Evolutionary conservation across 257 asterid genomes (phyloP).

Genomic region (Galeopsis tetrahit): DNA sequence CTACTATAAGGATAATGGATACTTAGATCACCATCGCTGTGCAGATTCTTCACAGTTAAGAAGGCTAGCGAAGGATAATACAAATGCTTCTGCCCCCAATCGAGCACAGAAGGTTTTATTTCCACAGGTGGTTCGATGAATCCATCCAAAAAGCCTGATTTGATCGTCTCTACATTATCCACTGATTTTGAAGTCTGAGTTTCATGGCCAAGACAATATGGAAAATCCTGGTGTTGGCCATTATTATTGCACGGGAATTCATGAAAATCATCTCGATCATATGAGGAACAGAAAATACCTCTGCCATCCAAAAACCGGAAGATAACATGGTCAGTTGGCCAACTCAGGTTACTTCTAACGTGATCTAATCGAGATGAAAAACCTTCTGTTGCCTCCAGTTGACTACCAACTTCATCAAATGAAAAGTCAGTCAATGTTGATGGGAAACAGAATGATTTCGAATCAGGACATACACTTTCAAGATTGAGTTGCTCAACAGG

Average conservation of each 20-base stretch:
- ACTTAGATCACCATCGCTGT: slow-evolving; percentile 45
- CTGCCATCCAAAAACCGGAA: slow-evolving; percentile 58
- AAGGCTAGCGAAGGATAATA: slow-evolving; percentile 64
- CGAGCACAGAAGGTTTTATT: slow-evolving; percentile 62
- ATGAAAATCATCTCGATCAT: slow-evolving; percentile 41
- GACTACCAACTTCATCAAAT: slow-evolving; percentile 32
- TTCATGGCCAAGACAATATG: slow-evolving; percentile 42
- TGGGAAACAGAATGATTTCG: slow-evolving; percentile 66
- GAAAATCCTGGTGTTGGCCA: slow-evolving; percentile 35
- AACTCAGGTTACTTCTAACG: slow-evolving; percentile 41
- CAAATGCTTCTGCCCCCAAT: slow-evolving; percentile 73
- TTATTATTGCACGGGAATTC: slow-evolving; percentile 32
- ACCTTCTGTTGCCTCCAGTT: slow-evolving; percentile 25
- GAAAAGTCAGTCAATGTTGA: slow-evolving; percentile 59
- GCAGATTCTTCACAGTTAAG: slow-evolving; percentile 63
- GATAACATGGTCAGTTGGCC: slow-evolving; percentile 45
- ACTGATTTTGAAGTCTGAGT: slow-evolving; percentile 34
- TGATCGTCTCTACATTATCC: slow-evolving; percentile 34
- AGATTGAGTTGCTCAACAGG: slow-evolving; percentile 34
- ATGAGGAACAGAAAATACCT: slow-evolving; percentile 55
- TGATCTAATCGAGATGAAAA: slow-evolving; percentile 40
- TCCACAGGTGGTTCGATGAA: slow-evolving; percentile 53
- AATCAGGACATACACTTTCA: slow-evolving; percentile 50
- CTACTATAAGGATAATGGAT: slow-evolving; percentile 68
- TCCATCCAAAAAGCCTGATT: slow-evolving; percentile 40